Evolutionary conservation across 1,139 yeast genomes (phyloP).

Genomic region (Debaryomyces psychrophilus): DNA sequence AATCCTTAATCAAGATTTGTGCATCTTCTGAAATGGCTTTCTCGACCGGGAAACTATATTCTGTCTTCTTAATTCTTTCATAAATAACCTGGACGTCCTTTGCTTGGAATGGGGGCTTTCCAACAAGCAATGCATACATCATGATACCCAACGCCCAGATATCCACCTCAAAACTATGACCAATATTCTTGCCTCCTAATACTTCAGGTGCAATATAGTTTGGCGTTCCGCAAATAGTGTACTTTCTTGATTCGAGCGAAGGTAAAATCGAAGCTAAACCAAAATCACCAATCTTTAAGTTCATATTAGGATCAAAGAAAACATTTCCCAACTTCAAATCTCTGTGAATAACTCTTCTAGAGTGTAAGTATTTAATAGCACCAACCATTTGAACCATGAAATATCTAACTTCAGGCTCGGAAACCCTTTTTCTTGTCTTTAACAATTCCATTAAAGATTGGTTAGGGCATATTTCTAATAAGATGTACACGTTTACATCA

Average conservation of each 20-base stretch:
- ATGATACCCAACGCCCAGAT: conserved; percentile 97
- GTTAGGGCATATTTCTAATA: conserved; percentile 92
- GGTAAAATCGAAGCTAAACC: conserved; percentile 92
- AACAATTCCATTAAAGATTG: conserved; percentile 91
- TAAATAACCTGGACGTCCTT: conserved; percentile 92
- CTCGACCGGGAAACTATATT: conserved; percentile 79
- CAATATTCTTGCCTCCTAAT: conserved; percentile 81
- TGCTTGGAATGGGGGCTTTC: conserved; percentile 97
- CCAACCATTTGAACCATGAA: conserved; percentile 94
- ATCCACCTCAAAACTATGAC: conserved; percentile 93
- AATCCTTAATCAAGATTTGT: conserved; percentile 64
- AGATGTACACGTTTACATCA: conserved; percentile 87
- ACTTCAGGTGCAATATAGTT: conserved; percentile 98
- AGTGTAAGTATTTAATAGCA: conserved; percentile 89
- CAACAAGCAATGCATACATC: conserved; percentile 86
- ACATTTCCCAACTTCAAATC: conserved; percentile 94
- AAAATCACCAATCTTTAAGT: conserved; percentile 92
- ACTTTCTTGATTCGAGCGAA: conserved; percentile 68
- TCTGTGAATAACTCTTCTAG: conserved; percentile 91
- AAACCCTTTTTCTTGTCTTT: conserved; percentile 76
- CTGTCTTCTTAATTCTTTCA: conserved; percentile 85
- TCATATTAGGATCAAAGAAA: conserved; percentile 90
- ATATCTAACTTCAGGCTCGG: conserved; percentile 90
- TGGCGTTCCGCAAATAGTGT: conserved; percentile 97
- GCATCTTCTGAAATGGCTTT: conserved; percentile 74